Evolutionary conservation across 805 yeast genomes (phyloP).

Genomic region (Isabelozyma pseudorhagii): DNA sequence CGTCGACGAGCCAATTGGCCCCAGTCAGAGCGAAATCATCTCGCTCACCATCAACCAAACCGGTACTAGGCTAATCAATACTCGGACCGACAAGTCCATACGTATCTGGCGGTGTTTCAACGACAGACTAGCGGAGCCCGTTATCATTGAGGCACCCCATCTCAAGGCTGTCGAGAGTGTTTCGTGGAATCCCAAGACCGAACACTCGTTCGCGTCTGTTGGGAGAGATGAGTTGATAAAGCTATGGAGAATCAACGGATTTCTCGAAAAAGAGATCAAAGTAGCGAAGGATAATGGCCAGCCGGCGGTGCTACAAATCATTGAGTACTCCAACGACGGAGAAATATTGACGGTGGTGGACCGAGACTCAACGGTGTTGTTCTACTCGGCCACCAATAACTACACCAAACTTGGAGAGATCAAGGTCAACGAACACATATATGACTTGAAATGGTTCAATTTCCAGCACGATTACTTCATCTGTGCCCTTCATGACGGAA

Average conservation of each 20-base stretch:
- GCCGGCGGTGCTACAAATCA: slow-evolving; percentile 14
- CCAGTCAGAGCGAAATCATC: slow-evolving; percentile 27
- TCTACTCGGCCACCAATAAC: slow-evolving; percentile 31
- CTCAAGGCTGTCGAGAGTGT: slow-evolving; percentile 35
- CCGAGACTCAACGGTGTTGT: slow-evolving; percentile 29
- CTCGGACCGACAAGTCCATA: slow-evolving; percentile 42
- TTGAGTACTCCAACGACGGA: slow-evolving; percentile 47
- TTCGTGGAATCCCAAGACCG: slow-evolving; percentile 48
- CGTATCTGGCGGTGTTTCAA: slow-evolving; percentile 35
- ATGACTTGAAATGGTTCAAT: slow-evolving; percentile 47
- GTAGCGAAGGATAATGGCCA: slow-evolving; percentile 14
- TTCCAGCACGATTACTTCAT: slow-evolving; percentile 30
- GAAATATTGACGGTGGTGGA: slow-evolving; percentile 43
- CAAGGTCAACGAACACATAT: slow-evolving; percentile 24
- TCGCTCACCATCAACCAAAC: slow-evolving; percentile 36
- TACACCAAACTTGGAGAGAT: slow-evolving; percentile 24
- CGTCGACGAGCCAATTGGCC: slow-evolving; percentile 14
- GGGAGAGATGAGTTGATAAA: slow-evolving; percentile 46
- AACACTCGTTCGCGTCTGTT: slow-evolving; percentile 45
- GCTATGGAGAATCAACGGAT: slow-evolving; percentile 45
- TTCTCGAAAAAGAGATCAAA: slow-evolving; percentile 24
- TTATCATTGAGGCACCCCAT: slow-evolving; percentile 41
- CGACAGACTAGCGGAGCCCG: slow-evolving; percentile 32
- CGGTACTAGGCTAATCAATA: slow-evolving; percentile 40
- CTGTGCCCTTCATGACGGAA: slow-evolving; percentile 48